These are phyloP conservation scores for Zopfia rhizophila DNA, from an alignment of 2,329 filamentous ascomycete species.

Conservation along the genomic window DNA sequence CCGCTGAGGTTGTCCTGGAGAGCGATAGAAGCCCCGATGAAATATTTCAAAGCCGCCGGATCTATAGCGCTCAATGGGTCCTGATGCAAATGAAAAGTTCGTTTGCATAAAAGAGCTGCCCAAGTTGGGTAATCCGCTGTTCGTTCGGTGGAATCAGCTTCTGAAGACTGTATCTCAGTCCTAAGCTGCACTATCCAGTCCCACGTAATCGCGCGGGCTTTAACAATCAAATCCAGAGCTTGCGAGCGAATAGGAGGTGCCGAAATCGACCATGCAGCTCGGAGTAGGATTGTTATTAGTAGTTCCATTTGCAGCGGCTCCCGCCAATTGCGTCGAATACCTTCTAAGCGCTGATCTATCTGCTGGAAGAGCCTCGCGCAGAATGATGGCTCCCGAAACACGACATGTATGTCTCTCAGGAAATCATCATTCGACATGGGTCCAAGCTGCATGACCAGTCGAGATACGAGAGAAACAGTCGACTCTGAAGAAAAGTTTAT, in stretches of 20 bases:
- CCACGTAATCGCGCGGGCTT: conserved; percentile 56
- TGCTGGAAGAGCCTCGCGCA: conserved; percentile 61
- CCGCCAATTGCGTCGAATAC: conserved; percentile 66
- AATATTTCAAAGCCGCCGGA: conserved; percentile 29
- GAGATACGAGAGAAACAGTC: conserved; percentile 61
- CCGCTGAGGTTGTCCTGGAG: conserved; percentile 61
- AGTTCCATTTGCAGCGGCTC: conserved; percentile 69
- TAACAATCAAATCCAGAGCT: conserved; percentile 48
- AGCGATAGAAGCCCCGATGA: conserved; percentile 54
- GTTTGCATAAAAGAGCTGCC: conserved; percentile 66
- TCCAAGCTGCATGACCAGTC: conserved; percentile 67
- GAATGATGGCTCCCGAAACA: conserved; percentile 64
- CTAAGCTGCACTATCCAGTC: conserved; percentile 63
- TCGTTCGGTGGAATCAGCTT: conserved; percentile 52
- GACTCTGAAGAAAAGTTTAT: conserved; percentile 70
- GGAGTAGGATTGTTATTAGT: conserved; percentile 63
- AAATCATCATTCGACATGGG: conserved; percentile 48
- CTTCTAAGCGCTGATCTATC: conserved; percentile 57
- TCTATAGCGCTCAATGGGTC: background rate
- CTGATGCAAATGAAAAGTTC: conserved; percentile 53
- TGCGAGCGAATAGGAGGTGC: conserved; percentile 17
- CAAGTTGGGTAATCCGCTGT: conserved; percentile 61
- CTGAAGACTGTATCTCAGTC: conserved; percentile 54
- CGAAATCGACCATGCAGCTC: conserved; percentile 47
- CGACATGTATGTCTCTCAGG: conserved; percentile 60